Conservation (phyloP, 2,329 filamentous ascomycete genomes). For the Ceratocystis harringtonii region DNA sequence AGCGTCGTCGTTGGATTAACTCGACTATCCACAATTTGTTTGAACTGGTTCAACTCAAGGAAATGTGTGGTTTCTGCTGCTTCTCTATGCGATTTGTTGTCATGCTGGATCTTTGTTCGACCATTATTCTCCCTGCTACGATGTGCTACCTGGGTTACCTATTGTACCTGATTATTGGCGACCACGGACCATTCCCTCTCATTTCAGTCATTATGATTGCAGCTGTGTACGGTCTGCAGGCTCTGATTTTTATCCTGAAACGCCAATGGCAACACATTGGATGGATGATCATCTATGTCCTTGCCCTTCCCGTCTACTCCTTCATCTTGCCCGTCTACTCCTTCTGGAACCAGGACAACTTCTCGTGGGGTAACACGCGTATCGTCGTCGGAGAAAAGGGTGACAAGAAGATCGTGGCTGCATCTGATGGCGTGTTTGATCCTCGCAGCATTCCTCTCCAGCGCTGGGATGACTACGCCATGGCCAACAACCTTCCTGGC, state of each 20-base stretch:
- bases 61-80: conserved; percentile 97
- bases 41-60: conserved; percentile 76
- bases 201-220: conserved; percentile 83
- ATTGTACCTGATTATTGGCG: conserved; percentile 59
- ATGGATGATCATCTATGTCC: conserved; percentile 97
- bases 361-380: conserved; percentile 96
- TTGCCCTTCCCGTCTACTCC: conserved; percentile 90
- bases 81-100: conserved; percentile 97
- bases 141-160: conserved; percentile 77
- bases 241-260: conserved; percentile 90
- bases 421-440: conserved; percentile 75
- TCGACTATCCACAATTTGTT: conserved; percentile 94
- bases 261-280: conserved; percentile 96
- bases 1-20: conserved; percentile 98
- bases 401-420: conserved; percentile 74
- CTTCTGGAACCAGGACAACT: conserved; percentile 99
- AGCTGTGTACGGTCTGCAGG: conserved; percentile 87
- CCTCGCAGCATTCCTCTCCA: conserved; percentile 86
- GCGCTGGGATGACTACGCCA: conserved; percentile 92
- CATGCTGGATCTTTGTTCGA: conserved; percentile 85
- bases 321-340: conserved; percentile 87
- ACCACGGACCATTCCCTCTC: conserved; percentile 61
- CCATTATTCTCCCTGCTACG: conserved; percentile 79
- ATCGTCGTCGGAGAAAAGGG: conserved; percentile 92
- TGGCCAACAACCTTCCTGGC: conserved; percentile 73